Evolutionary conservation across 164 flowering plant genomes (phyloP), one percentile per base, ranked within the genome.

Genomic region (Vitis riparia): DNA sequence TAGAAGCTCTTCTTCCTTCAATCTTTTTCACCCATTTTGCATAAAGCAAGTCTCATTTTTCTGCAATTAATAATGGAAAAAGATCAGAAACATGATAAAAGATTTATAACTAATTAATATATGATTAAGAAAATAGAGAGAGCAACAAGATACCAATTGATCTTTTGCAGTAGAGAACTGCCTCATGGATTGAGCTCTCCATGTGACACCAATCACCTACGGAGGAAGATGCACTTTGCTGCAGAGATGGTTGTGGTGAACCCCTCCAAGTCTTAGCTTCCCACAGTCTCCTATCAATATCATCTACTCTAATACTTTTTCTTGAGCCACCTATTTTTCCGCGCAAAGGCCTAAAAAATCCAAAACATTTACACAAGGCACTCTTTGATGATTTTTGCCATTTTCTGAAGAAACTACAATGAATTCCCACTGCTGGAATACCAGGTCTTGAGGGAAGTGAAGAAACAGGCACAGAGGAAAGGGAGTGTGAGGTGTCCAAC

Each of bases 161-260:
- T 78, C 80, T 86, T 71, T 87, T 88, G 80, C 94, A 90, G 69
- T 90, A 86, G 51, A 90, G 91, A 79, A 90, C 82, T 4, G 94
- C 94, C 65, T 88, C 94, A 51, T 74, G 50, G 17, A 89, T 86
- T 12, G 87, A 77, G 76, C 76, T 75, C 72, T 88, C 91, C n/a
- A 51, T 47, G 59, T 83, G 76, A 62, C 53, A 48, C 74, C 79
- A 72, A 69, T 48, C 72, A 65, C 51, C 79, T 12, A 47, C 7
- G 7, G 77, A 67, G 51, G 55, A 51, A 55, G 55, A 63, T 2
- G 56, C 59, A 49, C 75, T 79, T 30, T 14, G 51, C 23, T 48
- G 30, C 9, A 81, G 82, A 19, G 87, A 66, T 66, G 71, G 53
- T 50, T 51, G 68, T 8, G 66, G 69, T 29, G 77, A 76, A 19